Evolutionary conservation across 2,329 filamentous ascomycete species (phyloP).

Genomic region (Colletotrichum costaricense): DNA sequence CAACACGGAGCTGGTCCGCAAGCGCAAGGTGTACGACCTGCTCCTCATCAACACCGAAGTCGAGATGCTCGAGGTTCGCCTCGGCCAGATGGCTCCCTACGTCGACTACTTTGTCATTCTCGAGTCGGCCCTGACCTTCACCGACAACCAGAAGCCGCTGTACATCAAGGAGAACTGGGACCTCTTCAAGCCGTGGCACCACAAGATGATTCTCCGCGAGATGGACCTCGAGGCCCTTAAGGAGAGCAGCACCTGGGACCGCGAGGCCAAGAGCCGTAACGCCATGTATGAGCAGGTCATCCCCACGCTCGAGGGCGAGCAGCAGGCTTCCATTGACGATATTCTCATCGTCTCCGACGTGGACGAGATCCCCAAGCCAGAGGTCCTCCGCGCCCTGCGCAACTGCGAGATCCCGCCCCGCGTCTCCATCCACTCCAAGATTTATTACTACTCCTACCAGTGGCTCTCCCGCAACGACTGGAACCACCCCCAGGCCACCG

Average conservation of each 20-base stretch:
- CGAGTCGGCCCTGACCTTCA: constrained; percentile 69
- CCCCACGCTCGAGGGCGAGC: constrained; percentile 54
- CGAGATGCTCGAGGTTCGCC: constrained; percentile 73
- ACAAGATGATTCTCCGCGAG: constrained; percentile 69
- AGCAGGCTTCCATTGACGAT: constrained; percentile 59
- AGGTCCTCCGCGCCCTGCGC: constrained; percentile 59
- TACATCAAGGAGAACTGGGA: constrained; percentile 63
- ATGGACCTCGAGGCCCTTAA: constrained; percentile 36
- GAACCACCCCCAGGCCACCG: constrained; percentile 70
- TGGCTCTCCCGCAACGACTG: constrained; percentile 60
- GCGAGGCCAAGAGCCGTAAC: constrained; percentile 65
- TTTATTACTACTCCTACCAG: constrained; percentile 70
- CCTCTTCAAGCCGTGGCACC: constrained; percentile 62
- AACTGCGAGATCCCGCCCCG: constrained; percentile 64
- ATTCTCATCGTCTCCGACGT: constrained; percentile 70
- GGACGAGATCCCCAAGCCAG: constrained; percentile 68
- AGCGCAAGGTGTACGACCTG: constrained; percentile 69
- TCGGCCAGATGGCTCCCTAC: constrained; percentile 65
- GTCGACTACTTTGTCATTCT: constrained; percentile 76
- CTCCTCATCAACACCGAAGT: constrained; percentile 72
- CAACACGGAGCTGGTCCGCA: constrained; percentile 33
- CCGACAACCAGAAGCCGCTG: constrained; percentile 65
- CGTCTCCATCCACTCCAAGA: constrained; percentile 61
- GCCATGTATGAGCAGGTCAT: constrained; percentile 69
- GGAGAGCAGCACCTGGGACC: constrained; percentile 54